These are phyloP conservation scores for Aspergillus neoniger DNA, from an alignment of 2,329 filamentous ascomycete species.

Conservation along the genomic window DNA sequence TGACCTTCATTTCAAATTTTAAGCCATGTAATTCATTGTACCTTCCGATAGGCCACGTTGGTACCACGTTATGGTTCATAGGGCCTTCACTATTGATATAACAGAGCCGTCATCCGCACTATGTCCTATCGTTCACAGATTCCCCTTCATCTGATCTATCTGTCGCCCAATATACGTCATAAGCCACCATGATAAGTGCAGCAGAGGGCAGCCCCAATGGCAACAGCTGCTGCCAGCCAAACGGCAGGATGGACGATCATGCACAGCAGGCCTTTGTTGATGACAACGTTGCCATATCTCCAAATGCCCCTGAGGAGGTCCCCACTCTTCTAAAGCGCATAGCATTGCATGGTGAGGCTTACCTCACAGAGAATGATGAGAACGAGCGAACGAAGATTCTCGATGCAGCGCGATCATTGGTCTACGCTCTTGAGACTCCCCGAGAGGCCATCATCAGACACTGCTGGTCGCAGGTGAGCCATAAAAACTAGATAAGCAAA, in stretches of 20 bases:
- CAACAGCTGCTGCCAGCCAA: neutral
- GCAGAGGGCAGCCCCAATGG: neutral
- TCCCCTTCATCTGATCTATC: neutral
- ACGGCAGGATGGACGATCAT: neutral
- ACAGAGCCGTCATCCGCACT: neutral
- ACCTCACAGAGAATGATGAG: conserved; percentile 9
- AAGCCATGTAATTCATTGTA: no score
- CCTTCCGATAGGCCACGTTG: no score
- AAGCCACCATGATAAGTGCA: neutral
- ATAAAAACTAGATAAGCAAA: neutral
- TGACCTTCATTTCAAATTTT: no score
- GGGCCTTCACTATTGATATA: neutral
- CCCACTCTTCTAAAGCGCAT: conserved; percentile 17
- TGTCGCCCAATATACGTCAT: no score
- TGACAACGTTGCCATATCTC: conserved; percentile 15
- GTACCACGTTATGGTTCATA: neutral
- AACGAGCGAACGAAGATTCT: conserved; percentile 18
- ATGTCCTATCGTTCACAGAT: neutral
- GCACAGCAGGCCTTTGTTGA: conserved; percentile 12
- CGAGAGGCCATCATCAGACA: conserved; percentile 53
- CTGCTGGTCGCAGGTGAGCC: conserved; percentile 45
- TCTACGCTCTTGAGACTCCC: conserved; percentile 45
- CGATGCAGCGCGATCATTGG: conserved; percentile 21
- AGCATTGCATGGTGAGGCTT: conserved; percentile 11
- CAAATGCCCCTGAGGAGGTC: conserved; percentile 15